Evolutionary conservation across 257 asterid genomes (phyloP), one percentile per base, ranked within the genome.

Genomic region (Salvia hispanica): DNA sequence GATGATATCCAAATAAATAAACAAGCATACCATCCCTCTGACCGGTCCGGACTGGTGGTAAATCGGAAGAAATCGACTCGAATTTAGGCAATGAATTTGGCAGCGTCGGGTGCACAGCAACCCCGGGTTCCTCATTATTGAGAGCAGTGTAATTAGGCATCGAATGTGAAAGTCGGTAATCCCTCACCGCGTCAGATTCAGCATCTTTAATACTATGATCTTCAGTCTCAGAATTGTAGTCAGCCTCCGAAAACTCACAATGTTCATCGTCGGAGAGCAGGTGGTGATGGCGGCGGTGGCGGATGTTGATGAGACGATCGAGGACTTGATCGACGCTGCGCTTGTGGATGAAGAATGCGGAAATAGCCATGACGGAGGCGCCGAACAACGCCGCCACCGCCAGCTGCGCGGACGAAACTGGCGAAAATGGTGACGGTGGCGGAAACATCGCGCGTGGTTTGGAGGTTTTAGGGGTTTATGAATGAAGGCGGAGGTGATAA

Each of bases 251-350:
- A 16, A 36, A 15, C 10, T 72, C 90, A 7, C 51, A 64, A 37
- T 77, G 77, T 2, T 80, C 84, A 4, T 65, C 85, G 6, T 65
- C 87, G 7, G 81, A 59, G 3, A 53, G 78, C 14, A 52, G 36
- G 58, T 62, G 78, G 40, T 18, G 65, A 54, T 44, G 69, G 59
- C 65, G 80, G 75, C 72, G 68, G 77, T 69, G 86, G 77, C 89
- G 92, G 74, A 84, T 82, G 70, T 87, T 82, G 78, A 92, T 69
- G 72, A 92, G 89, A 55, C 88, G 93, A 76, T 87, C 93, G 80
- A 92, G 88, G 77, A 86, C 93, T 75, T 92, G 88, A 54, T 85
- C 91, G 82, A 89, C 91, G 83, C 91, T 92, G 81, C 96, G 96
- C 48, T 78, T 92, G 83, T 89, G 96, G 82, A 89, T 67, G 77